phyloP scores from a whole-genome alignment of 2,329 filamentous ascomycete species.

The Neoscytalidium dimidiatum region DNA sequence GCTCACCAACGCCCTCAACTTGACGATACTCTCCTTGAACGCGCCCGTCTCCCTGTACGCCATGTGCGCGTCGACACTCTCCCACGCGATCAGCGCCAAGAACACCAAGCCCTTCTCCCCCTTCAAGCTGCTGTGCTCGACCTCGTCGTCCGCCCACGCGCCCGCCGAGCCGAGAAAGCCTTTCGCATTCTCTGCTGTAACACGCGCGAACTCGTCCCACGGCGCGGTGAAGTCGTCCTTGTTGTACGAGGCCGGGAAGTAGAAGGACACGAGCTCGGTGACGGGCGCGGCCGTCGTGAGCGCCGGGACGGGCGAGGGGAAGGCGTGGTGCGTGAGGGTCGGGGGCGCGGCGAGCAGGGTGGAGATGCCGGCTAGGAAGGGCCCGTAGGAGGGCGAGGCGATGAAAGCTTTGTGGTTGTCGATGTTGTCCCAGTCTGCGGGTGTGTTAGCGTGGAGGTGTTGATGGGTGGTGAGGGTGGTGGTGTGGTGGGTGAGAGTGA shows the following conservation, averaged over 20 bases:
- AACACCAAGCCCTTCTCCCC: slow-evolving; percentile 42
- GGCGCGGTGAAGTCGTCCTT: slow-evolving; percentile 33
- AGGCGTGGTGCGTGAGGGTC: slow-evolving; percentile 37
- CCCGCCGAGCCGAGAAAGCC: slow-evolving; percentile 30
- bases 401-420: slow-evolving; percentile 45
- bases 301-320: slow-evolving; percentile 31
- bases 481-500: background rate
- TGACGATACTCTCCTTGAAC: slow-evolving; percentile 45
- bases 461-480: background rate
- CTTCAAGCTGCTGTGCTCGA: slow-evolving; percentile 22
- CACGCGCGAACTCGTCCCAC: slow-evolving; percentile 41
- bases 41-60: slow-evolving; percentile 46
- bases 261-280: slow-evolving; percentile 51
- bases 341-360: slow-evolving; percentile 31
- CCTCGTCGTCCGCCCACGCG: slow-evolving; percentile 36
- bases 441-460: background rate
- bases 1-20: slow-evolving; percentile 45
- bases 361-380: slow-evolving; percentile 38
- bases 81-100: slow-evolving; percentile 54
- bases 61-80: slow-evolving; percentile 52
- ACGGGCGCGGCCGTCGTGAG: slow-evolving; percentile 45
- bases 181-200: slow-evolving; percentile 34
- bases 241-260: slow-evolving; percentile 40
- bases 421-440: slow-evolving; percentile 46
- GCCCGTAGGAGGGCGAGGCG: slow-evolving; percentile 35